Conservation (phyloP, 2,329 filamentous ascomycete species). For the Fusarium incarnatum region DNA sequence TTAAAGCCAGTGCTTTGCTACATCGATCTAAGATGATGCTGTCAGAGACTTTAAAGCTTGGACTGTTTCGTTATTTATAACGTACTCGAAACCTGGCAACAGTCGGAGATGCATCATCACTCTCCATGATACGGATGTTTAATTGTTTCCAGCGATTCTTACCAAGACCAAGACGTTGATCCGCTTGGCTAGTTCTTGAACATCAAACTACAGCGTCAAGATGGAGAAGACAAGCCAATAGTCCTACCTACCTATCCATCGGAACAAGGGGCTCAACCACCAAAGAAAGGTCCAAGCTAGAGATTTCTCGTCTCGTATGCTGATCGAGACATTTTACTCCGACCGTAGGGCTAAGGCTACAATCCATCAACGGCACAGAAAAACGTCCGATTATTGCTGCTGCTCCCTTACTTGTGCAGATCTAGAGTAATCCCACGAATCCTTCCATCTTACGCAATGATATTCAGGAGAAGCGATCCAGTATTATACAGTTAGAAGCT, state of each 20-base stretch:
- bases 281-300: neutral
- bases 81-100: neutral
- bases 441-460: slow-evolving; percentile 10
- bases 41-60: neutral
- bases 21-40: neutral
- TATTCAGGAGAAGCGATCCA: slow-evolving; percentile 26
- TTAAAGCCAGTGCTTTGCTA: neutral
- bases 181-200: neutral
- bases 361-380: neutral
- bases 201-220: neutral
- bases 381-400: neutral
- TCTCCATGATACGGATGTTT: neutral
- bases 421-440: slow-evolving; percentile 10
- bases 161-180: too few relatives aligned
- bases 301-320: neutral
- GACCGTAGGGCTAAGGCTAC: neutral
- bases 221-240: neutral
- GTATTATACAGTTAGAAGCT: neutral
- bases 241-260: neutral
- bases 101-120: neutral
- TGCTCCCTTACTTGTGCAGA: neutral
- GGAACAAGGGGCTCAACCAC: neutral
- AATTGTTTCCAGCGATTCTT: neutral
- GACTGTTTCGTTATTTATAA: neutral
- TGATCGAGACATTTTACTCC: neutral